Conservation (phyloP, 495 filamentous ascomycete genomes). For the Aspergillus incahuasiensis region DNA sequence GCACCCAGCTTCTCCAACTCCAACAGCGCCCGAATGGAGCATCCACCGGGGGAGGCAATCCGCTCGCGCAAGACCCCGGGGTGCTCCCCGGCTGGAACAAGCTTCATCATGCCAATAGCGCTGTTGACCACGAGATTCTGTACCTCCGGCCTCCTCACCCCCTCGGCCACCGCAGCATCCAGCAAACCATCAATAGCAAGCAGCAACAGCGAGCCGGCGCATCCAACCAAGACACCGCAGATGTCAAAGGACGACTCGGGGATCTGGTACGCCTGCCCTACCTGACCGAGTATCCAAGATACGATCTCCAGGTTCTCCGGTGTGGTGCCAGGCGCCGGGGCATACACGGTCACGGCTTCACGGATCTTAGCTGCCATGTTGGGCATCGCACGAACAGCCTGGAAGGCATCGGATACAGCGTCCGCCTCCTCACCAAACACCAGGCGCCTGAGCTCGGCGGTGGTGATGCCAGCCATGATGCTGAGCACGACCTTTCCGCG, state of each 20-base stretch:
- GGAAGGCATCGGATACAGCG: neutral
- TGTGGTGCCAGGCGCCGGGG: constrained; percentile 1
- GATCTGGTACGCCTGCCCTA: constrained; percentile 16
- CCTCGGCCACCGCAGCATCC: constrained; percentile 21
- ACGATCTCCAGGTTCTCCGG: neutral
- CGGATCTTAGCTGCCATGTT: constrained; percentile 31
- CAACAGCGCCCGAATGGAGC: constrained; percentile 21
- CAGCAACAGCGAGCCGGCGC: constrained; percentile 19
- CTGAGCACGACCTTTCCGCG: constrained; percentile 21
- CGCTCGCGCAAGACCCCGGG: constrained; percentile 17
- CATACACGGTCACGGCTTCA: constrained; percentile 20
- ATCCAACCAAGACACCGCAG: constrained; percentile 22
- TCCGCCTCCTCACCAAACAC: neutral
- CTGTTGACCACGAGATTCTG: constrained; percentile 29
- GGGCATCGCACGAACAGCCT: constrained; percentile 24
- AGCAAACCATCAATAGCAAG: constrained; percentile 21
- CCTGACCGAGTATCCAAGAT: constrained; percentile 31
- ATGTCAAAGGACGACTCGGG: constrained; percentile 17
- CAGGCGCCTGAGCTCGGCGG: constrained; percentile 10
- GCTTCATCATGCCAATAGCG: constrained; percentile 11
- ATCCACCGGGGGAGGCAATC: constrained; percentile 21
- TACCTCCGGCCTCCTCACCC: constrained; percentile 18
- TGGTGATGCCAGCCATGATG: constrained; percentile 23
- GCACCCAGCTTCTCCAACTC: constrained; percentile 13
- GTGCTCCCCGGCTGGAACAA: constrained; percentile 12